A percentile compares a stretch with the other conserved stretches of the same genome.
Evolutionary conservation across 164 flowering plant genomes (phyloP).

Genomic region (Kingdonia uniflora): DNA sequence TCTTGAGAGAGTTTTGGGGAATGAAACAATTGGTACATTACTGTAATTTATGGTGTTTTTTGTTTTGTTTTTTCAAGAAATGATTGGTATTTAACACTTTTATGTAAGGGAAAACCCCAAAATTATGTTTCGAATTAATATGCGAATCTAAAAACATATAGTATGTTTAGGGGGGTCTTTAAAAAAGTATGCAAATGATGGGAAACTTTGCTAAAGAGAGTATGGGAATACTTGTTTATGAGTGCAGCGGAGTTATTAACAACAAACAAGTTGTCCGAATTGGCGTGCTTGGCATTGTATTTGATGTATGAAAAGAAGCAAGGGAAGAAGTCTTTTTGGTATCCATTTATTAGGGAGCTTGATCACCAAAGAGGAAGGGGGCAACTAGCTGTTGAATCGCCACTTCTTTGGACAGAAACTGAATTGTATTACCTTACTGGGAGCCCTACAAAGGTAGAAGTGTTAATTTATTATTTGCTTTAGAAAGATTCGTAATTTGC

Average conservation of each 20-base stretch:
- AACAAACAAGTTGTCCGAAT: constrained; percentile 87
- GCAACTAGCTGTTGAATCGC: constrained; percentile 93
- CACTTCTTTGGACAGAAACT: constrained; percentile 84
- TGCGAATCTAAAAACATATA: too few relatives aligned
- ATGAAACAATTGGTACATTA: constrained; percentile 68
- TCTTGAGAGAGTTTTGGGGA: constrained; percentile 89
- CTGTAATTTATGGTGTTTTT: too few relatives aligned
- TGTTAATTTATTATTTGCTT: too few relatives aligned
- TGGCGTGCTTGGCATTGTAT: constrained; percentile 96
- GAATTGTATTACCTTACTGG: constrained; percentile 84
- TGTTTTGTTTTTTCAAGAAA: too few relatives aligned
- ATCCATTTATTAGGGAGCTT: constrained; percentile 90
- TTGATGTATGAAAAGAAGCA: constrained; percentile 99
- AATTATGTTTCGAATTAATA: too few relatives aligned
- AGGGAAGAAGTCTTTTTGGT: constrained; percentile 96
- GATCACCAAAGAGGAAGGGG: constrained; percentile 98
- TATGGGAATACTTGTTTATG: background rate
- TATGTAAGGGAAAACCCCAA: too few relatives aligned
- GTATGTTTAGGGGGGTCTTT: too few relatives aligned
- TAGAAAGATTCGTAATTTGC: background rate
- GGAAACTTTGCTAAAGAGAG: background rate
- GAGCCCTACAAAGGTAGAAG: constrained; percentile 80
- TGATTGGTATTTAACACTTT: too few relatives aligned
- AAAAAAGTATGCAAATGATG: too few relatives aligned
- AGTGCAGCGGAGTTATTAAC: constrained; percentile 85